Evolutionary conservation across 345 rosid genomes (phyloP).

Genomic region (Hypericum androsaemum): DNA sequence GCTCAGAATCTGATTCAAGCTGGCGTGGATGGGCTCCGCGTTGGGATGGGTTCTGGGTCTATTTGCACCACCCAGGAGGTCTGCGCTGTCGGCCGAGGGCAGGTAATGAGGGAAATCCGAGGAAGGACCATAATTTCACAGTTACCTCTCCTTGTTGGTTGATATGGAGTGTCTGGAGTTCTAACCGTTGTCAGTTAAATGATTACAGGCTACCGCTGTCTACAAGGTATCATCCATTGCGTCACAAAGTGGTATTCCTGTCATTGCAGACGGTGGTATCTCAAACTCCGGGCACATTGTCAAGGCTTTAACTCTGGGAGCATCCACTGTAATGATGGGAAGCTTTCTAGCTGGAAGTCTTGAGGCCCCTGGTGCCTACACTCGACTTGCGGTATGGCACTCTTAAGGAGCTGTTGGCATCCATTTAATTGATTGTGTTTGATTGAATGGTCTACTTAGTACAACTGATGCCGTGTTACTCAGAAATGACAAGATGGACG

Average conservation of each 20-base stretch:
- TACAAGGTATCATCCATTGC: conserved; percentile 82
- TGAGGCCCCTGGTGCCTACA: conserved; percentile 76
- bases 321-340: conserved; percentile 98
- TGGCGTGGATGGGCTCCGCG: conserved; percentile 76
- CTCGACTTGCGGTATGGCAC: conserved; percentile 37
- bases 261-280: conserved; percentile 96
- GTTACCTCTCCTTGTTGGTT: background rate
- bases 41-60: conserved; percentile 96
- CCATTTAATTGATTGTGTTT: no score
- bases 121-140: no score
- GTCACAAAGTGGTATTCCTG: conserved; percentile 62
- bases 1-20: conserved; percentile 79
- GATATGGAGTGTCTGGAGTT: background rate
- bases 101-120: conserved; percentile 34
- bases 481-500: no score
- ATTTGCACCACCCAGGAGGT: conserved; percentile 97
- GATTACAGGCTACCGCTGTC: conserved; percentile 78
- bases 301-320: conserved; percentile 78
- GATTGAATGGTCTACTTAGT: no score
- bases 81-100: conserved; percentile 91
- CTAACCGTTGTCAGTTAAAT: background rate
- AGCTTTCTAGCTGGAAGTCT: conserved; percentile 87
- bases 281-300: conserved; percentile 94
- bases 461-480: no score
- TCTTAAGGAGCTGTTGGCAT: background rate